A percentile compares a stretch with the other conserved stretches of the same genome.
Evolutionary conservation across 208 protist genomes (phyloP).

Genomic region (Wallacemonas collosoma): DNA sequence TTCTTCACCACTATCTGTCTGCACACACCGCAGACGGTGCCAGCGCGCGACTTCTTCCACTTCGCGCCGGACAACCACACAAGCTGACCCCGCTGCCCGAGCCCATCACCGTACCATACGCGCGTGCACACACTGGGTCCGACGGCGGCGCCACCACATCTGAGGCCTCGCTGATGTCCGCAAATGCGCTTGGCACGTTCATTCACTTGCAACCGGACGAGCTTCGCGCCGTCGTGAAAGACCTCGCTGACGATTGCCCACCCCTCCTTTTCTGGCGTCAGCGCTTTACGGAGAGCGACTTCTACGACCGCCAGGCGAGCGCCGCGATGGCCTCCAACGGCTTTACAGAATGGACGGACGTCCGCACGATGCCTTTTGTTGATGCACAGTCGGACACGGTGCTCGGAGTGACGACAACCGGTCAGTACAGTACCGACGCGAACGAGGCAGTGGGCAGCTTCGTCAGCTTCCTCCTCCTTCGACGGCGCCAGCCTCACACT

Average conservation of each 20-base stretch:
- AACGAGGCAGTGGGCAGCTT: constrained; percentile 1
- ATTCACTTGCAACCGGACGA: neutral
- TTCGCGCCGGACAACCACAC: constrained; percentile 38
- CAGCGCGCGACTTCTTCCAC: constrained; percentile 47
- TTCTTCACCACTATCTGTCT: constrained; percentile 51
- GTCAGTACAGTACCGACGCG: neutral
- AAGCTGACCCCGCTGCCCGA: constrained; percentile 28
- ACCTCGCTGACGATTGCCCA: neutral
- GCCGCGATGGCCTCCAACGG: constrained; percentile 19
- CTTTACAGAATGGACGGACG: constrained; percentile 66
- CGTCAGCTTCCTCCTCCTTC: constrained; percentile 17
- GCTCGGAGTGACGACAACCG: constrained; percentile 26
- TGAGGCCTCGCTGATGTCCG: constrained; percentile 1
- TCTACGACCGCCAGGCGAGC: constrained; percentile 9
- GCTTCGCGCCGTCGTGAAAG: neutral
- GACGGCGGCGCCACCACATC: too few relatives aligned
- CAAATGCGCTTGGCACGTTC: constrained; percentile 13
- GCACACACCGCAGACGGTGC: constrained; percentile 44
- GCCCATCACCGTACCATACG: constrained; percentile 25
- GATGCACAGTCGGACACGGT: constrained; percentile 42
- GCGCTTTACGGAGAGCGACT: constrained; percentile 8
- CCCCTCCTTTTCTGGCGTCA: constrained; percentile 5
- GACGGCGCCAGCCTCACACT: constrained; percentile 14
- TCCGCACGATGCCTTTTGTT: constrained; percentile 57
- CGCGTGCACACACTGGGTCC: constrained; percentile 9